phyloP scores from a whole-genome alignment of 2,329 filamentous ascomycete species.

The Lecanicillium sp. region DNA sequence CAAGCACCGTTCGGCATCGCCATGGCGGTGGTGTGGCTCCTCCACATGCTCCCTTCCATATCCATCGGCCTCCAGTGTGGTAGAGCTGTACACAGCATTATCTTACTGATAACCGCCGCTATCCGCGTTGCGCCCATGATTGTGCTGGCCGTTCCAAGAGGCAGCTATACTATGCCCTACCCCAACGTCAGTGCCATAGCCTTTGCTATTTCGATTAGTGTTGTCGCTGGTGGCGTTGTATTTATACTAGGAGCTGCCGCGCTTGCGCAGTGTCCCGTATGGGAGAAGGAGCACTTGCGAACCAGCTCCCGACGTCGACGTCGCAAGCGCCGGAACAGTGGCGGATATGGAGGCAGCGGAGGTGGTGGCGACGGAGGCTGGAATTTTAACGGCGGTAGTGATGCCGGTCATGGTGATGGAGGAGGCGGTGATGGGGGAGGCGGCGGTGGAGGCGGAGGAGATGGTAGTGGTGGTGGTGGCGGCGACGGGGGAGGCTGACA shows the following conservation, averaged over 20 bases:
- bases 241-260: constrained; percentile 4
- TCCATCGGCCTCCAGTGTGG: constrained; percentile 4
- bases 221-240: background rate
- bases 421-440: constrained; percentile 1
- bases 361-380: constrained; percentile 8
- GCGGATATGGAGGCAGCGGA: background rate
- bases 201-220: constrained; percentile 3
- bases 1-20: constrained; percentile 1
- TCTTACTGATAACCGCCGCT: background rate
- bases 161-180: background rate
- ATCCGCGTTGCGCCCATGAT: constrained; percentile 7
- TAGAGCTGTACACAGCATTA: constrained; percentile 7
- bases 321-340: background rate
- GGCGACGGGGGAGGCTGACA: constrained; percentile 1
- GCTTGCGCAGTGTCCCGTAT: constrained; percentile 2
- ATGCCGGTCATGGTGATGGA: background rate
- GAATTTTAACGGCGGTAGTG: constrained; percentile 4
- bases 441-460: no score
- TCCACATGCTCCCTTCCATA: constrained; percentile 6
- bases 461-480: no score
- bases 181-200: background rate
- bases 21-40: constrained; percentile 5
- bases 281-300: background rate
- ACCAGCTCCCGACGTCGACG: background rate
- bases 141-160: background rate